A percentile compares a stretch with the other conserved stretches of the same genome.
phyloP scores from a whole-genome alignment of 2,329 filamentous ascomycete genomes.

The Gnomoniopsis smithogilvyi region DNA sequence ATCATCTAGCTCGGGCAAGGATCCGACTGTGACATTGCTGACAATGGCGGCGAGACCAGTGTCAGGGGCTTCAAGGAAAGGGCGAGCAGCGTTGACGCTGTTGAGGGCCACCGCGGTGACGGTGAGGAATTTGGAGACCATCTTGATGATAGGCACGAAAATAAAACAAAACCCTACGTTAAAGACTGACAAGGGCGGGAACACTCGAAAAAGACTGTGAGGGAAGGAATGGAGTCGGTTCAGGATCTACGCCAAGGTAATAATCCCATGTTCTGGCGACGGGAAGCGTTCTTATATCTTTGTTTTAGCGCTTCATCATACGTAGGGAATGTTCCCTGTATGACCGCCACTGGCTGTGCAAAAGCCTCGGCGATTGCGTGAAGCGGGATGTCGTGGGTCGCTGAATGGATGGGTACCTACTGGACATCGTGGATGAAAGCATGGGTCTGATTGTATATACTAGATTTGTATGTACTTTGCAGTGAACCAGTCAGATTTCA shows the following conservation, averaged over 20 bases:
- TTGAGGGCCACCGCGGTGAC: not conserved
- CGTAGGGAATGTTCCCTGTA: no score
- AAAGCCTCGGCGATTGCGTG: no score
- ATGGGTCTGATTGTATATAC: no score
- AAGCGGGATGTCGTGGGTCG: no score
- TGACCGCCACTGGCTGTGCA: no score
- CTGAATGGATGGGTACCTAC: no score
- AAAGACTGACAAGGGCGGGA: not conserved
- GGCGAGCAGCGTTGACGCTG: not conserved
- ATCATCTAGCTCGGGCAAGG: slow-evolving; percentile 39
- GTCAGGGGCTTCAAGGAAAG: slow-evolving; percentile 28
- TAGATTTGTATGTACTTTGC: no score
- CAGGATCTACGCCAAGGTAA: not conserved
- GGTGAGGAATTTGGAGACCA: not conserved
- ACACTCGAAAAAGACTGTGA: not conserved
- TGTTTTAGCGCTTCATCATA: not conserved
- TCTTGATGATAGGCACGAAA: not conserved
- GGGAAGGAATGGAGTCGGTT: not conserved
- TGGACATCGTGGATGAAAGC: no score
- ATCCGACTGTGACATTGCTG: slow-evolving; percentile 29
- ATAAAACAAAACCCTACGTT: not conserved
- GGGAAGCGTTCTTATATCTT: not conserved
- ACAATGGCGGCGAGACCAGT: slow-evolving; percentile 41
- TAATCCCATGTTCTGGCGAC: no score
- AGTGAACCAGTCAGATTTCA: no score